These are phyloP conservation scores for Candida nanaspora DNA, from an alignment of 805 yeast genomes.

Conservation along the genomic window DNA sequence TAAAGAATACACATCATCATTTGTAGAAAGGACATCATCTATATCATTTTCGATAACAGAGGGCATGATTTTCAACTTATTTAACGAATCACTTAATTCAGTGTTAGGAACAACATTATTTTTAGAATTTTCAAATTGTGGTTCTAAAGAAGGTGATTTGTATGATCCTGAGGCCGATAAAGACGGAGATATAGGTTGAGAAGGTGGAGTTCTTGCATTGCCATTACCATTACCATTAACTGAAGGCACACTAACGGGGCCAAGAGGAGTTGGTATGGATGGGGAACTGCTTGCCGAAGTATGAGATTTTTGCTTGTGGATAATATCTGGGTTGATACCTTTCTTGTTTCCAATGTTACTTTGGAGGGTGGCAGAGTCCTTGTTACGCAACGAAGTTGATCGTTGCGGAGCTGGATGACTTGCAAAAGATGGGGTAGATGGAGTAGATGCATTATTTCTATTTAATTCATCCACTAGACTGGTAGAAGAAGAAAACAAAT, in stretches of 20 bases:
- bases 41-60: slow-evolving; percentile 25
- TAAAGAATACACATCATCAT: neutral
- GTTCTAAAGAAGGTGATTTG: slow-evolving; percentile 10
- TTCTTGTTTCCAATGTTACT: neutral
- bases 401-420: slow-evolving; percentile 7
- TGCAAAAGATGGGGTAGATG: neutral
- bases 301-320: slow-evolving; percentile 2
- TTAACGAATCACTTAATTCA: slow-evolving; percentile 18
- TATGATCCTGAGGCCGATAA: slow-evolving; percentile 10
- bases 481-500: slow-evolving; percentile 16
- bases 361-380: too few species aligned
- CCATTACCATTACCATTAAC: too few species aligned
- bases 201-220: slow-evolving; percentile 5
- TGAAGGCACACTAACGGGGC: neutral
- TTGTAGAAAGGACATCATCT: slow-evolving; percentile 22
- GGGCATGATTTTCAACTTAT: slow-evolving; percentile 23
- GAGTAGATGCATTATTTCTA: neutral
- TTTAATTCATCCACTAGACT: slow-evolving; percentile 6
- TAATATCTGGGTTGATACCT: slow-evolving; percentile 2
- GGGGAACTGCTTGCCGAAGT: too few species aligned
- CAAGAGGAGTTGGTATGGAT: too few species aligned
- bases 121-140: slow-evolving; percentile 1
- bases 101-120: slow-evolving; percentile 7
- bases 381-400: slow-evolving; percentile 1
- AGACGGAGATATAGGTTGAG: slow-evolving; percentile 12